phyloP scores from a whole-genome alignment of 1,284 basidiomycete species.

The Agaricales sp. region DNA sequence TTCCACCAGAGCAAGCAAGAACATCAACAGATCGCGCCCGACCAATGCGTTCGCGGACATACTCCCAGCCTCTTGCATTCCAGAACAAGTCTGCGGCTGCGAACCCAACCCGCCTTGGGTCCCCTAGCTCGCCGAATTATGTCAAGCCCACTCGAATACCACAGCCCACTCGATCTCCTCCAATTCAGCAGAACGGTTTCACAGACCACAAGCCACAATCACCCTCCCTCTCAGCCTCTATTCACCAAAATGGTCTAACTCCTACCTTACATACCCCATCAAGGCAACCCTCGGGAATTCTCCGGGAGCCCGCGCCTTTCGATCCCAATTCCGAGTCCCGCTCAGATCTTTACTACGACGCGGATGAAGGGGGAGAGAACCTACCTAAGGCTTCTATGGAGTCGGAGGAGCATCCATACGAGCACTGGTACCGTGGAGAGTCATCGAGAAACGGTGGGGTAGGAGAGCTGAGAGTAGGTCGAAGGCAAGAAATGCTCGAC shows the following conservation, averaged over 20 bases:
- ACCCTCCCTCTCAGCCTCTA: slow-evolving; percentile 16
- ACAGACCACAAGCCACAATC: slow-evolving; percentile 5
- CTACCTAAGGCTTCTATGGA: slow-evolving; percentile 48
- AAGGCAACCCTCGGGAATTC: slow-evolving; percentile 26
- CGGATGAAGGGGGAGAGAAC: slow-evolving; percentile 8
- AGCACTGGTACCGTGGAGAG: slow-evolving; percentile 78
- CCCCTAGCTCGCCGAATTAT: slow-evolving; percentile 12
- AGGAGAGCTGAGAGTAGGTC: slow-evolving; percentile 61
- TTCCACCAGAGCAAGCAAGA: slow-evolving; percentile 10
- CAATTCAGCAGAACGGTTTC: slow-evolving; percentile 4
- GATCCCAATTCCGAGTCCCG: slow-evolving; percentile 23
- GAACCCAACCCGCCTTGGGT: slow-evolving; percentile 14
- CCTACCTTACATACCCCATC: slow-evolving; percentile 19
- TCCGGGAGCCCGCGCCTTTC: slow-evolving; percentile 42
- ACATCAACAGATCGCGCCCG: slow-evolving; percentile 12
- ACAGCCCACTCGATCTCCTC: slow-evolving; percentile 8
- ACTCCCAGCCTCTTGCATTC: slow-evolving; percentile 46
- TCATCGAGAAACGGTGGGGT: slow-evolving; percentile 72
- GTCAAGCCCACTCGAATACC: slow-evolving; percentile 11
- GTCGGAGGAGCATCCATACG: slow-evolving; percentile 67
- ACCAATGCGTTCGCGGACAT: slow-evolving; percentile 36
- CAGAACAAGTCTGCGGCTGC: slow-evolving; percentile 26
- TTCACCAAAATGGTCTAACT: slow-evolving; percentile 18
- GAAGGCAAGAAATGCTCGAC: slow-evolving; percentile 67
- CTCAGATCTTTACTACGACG: slow-evolving; percentile 18